phyloP scores from a whole-genome alignment of 192 early-diverging fungal genomes.

The Geosiphon pyriformis region DNA sequence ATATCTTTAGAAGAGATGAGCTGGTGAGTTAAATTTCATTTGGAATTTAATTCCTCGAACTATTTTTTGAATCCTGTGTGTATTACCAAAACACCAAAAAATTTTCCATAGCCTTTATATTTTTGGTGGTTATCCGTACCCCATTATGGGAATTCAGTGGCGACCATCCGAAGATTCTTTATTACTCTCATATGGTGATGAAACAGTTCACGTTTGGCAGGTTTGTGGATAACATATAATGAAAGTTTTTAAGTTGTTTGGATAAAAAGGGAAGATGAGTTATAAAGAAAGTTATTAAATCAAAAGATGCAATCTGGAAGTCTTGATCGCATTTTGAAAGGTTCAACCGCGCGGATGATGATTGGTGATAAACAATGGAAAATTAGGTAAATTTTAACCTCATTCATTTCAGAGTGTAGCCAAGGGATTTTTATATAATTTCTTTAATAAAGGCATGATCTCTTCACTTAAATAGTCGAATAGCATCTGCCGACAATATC shows the following conservation, averaged over 20 bases:
- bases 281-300: neutral
- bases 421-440: no score
- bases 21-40: constrained; percentile 40
- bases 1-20: constrained; percentile 70
- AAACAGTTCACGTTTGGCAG: constrained; percentile 72
- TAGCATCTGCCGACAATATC: constrained; percentile 15
- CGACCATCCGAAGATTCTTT: constrained; percentile 60
- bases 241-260: no score
- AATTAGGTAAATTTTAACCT: constrained; percentile 33
- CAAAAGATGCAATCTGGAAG: constrained; percentile 66
- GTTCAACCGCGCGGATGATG: constrained; percentile 47
- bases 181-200: constrained; percentile 58
- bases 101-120: constrained; percentile 45
- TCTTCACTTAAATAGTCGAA: constrained; percentile 9
- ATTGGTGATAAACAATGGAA: constrained; percentile 51
- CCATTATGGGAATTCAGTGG: constrained; percentile 59
- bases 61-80: no score
- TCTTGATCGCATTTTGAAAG: constrained; percentile 61
- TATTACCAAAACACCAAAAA: no score
- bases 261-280: constrained; percentile 1
- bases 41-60: no score
- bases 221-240: constrained; percentile 40
- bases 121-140: constrained; percentile 56
- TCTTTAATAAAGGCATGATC: neutral
- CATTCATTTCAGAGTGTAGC: no score